Evolutionary conservation across 352 stramenopile species (phyloP).

Genomic region (Pythium biforme): DNA sequence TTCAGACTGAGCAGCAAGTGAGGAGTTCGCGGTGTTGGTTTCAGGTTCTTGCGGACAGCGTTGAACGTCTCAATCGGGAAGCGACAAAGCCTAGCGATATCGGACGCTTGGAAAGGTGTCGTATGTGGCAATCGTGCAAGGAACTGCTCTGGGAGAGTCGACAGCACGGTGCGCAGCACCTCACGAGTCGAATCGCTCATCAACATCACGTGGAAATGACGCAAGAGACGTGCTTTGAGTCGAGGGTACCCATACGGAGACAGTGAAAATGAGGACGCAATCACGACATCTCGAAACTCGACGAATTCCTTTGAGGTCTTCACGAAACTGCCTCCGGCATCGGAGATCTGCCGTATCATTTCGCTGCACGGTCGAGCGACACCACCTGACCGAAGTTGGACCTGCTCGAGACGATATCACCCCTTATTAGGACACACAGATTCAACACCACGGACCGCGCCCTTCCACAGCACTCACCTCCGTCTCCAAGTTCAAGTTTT

Average conservation of each 20-base stretch:
- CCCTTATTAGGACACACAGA: neutral
- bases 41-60: slow-evolving; percentile 25
- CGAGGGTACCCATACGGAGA: slow-evolving; percentile 40
- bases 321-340: slow-evolving; percentile 53
- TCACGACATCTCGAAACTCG: slow-evolving; percentile 48
- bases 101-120: slow-evolving; percentile 5
- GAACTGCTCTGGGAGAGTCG: slow-evolving; percentile 46
- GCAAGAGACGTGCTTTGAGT: slow-evolving; percentile 44
- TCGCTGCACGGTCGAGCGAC: slow-evolving; percentile 33
- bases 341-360: slow-evolving; percentile 64
- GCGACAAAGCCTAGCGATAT: slow-evolving; percentile 28
- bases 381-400: neutral
- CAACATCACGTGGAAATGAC: slow-evolving; percentile 66
- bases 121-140: slow-evolving; percentile 22
- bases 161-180: slow-evolving; percentile 38
- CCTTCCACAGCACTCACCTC: slow-evolving; percentile 26
- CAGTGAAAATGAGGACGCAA: slow-evolving; percentile 52
- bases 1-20: slow-evolving; percentile 45
- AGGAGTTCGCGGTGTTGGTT: slow-evolving; percentile 30
- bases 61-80: slow-evolving; percentile 50
- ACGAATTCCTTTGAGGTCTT: slow-evolving; percentile 53
- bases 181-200: slow-evolving; percentile 40
- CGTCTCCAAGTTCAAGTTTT: slow-evolving; percentile 60
- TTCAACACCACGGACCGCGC: neutral
- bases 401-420: neutral